Conservation (phyloP, 768 basidiomycete species). For the Clathrus columnatus region DNA sequence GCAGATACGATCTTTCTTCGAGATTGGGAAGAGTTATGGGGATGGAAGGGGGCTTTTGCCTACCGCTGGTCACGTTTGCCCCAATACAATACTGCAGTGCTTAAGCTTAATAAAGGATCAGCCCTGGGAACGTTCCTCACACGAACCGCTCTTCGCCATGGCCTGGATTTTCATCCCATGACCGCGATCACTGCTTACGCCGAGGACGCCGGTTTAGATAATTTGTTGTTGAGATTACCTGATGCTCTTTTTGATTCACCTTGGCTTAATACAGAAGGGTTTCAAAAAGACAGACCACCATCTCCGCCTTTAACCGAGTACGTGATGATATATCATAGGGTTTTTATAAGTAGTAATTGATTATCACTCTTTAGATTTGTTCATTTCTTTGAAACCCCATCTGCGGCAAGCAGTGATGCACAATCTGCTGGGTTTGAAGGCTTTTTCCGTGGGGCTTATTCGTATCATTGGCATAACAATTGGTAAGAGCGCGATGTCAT, state of each 20-base stretch:
- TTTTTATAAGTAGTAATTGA: slow-evolving; percentile 3
- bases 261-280: slow-evolving; percentile 93
- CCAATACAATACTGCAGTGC: slow-evolving; percentile 93
- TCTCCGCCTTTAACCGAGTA: slow-evolving; percentile 84
- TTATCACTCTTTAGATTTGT: slow-evolving; percentile 36
- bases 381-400: slow-evolving; percentile 81
- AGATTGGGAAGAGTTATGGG: slow-evolving; percentile 98
- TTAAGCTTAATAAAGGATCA: slow-evolving; percentile 87
- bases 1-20: slow-evolving; percentile 93
- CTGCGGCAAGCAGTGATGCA: slow-evolving; percentile 65
- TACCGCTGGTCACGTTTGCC: slow-evolving; percentile 92
- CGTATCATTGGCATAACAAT: slow-evolving; percentile 94
- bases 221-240: slow-evolving; percentile 76
- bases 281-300: slow-evolving; percentile 86
- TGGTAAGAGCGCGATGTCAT: slow-evolving; percentile 42
- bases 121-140: slow-evolving; percentile 91
- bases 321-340: slow-evolving; percentile 17
- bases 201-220: slow-evolving; percentile 80
- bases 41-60: slow-evolving; percentile 93
- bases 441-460: slow-evolving; percentile 93
- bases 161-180: slow-evolving; percentile 98
- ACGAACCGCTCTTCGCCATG: slow-evolving; percentile 88
- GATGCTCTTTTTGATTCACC: slow-evolving; percentile 96
- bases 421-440: slow-evolving; percentile 86
- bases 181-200: slow-evolving; percentile 75